Base-by-base conservation (phyloP, 495 filamentous ascomycete genomes). In the Neurospora hispaniola region DNA sequence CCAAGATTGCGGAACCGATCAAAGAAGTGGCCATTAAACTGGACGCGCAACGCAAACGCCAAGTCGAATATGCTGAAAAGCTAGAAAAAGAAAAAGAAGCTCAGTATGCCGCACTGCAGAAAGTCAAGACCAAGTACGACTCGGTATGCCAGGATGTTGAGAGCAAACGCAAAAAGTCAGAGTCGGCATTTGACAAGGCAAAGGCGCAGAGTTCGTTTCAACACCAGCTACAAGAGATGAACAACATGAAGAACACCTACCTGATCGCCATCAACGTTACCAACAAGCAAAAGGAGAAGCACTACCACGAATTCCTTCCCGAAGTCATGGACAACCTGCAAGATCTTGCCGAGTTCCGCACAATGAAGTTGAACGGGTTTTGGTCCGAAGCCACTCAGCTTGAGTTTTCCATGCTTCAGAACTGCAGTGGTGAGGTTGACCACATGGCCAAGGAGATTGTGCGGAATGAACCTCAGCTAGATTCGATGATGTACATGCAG, bases 221-320 rank as follows among this genome's bases (percentile, higher is more conserved):
- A 77, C 92, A 96, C 77, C 94, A 98, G 80, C 84, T 94, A 46
- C 78, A 89, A 48, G 95, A 98, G 71, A 98, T 98, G 96, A 90
- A 93, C 81, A 98, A 98, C 79, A 88, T 92, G 78, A 99, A 99
- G 91, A 99, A 98, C 78, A 94, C 93, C 2, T 99, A 99, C 77
- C 84, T 99, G 44, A 95, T 99, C 75, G 88, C 88, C 71, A 96
- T 99, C 84, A 96, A 95, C 78, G 92, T 97, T 59, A 94, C 95
- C 44, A 99, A 99, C 82, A 94, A 93, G 80, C 90, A 97, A 77
- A 98, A 98, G 83, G 93, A 97, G 80, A 93, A 90, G 79, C 98
- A 98, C 82, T 99, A 94, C 77, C 89, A 98, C 79, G 94, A 98
- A 85, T 98, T 98, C 80, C 87, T 99, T 27, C 96, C 96, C 5